phyloP scores from a whole-genome alignment of 1,139 yeast species.

The Diutina ranongensis region DNA sequence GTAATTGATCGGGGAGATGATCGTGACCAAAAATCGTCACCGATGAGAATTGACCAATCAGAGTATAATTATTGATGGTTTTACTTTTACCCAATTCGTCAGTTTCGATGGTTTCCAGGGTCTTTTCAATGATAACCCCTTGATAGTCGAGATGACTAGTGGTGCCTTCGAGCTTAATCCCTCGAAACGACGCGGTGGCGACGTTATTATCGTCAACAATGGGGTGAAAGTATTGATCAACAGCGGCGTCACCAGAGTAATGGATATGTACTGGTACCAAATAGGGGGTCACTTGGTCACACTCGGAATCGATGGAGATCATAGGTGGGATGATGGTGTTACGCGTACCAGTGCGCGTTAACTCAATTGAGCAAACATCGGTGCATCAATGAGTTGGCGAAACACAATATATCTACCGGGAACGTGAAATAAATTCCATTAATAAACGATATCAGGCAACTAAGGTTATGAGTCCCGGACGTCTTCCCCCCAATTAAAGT shows the following conservation, averaged over 20 bases:
- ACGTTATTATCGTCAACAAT: neutral
- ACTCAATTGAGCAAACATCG: no score
- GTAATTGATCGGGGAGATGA: neutral
- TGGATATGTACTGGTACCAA: constrained; percentile 4
- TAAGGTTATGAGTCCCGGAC: no score
- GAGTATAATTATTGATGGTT: neutral
- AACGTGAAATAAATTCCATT: no score
- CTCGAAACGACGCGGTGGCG: neutral
- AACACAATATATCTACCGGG: no score
- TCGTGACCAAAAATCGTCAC: constrained; percentile 4
- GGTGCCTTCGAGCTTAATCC: neutral
- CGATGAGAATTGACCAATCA: neutral
- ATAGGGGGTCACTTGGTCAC: neutral
- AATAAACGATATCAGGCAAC: no score
- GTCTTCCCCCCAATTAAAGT: no score
- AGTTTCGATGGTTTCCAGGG: neutral
- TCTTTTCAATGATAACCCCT: neutral
- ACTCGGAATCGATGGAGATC: neutral
- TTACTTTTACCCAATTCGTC: neutral
- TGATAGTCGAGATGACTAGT: neutral
- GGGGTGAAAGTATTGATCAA: neutral
- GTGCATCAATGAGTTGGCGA: no score
- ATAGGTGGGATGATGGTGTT: neutral
- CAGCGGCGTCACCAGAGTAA: neutral
- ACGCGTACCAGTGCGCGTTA: no score